Percentiles rank a stretch among this genome's conserved stretches.
phyloP scores from a whole-genome alignment of 2,329 filamentous ascomycete species.

The Elsinoe australis region DNA sequence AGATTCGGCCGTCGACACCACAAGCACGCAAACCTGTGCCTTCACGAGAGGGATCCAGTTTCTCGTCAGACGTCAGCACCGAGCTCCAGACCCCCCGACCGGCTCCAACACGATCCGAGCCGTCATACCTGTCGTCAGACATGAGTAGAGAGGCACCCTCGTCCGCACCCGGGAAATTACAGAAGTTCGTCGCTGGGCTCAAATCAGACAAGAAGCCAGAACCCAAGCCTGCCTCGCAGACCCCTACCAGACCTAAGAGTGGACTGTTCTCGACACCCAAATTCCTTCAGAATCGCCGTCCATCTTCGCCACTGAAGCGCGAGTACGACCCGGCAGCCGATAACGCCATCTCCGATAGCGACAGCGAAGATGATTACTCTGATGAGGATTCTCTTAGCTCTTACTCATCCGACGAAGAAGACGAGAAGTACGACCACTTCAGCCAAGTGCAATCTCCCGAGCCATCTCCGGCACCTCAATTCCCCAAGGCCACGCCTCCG shows the following conservation, averaged over 20 bases:
- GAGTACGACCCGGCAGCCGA: constrained; percentile 85
- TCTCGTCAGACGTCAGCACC: constrained; percentile 6
- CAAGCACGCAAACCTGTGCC: neutral
- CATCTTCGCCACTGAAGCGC: constrained; percentile 90
- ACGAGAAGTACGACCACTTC: constrained; percentile 33
- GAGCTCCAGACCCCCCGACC: constrained; percentile 12
- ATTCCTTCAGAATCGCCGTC: constrained; percentile 52
- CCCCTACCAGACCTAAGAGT: constrained; percentile 17
- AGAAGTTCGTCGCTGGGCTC: constrained; percentile 24
- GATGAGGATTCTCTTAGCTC: constrained; percentile 44
- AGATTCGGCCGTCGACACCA: constrained; percentile 27
- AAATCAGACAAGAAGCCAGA: constrained; percentile 21
- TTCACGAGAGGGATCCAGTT: neutral
- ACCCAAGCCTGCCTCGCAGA: constrained; percentile 3
- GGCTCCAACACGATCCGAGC: constrained; percentile 17
- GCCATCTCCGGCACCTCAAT: constrained; percentile 17
- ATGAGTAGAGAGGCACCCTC: constrained; percentile 22
- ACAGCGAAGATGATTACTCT: constrained; percentile 41
- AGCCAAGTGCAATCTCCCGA: constrained; percentile 24
- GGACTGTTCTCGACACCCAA: constrained; percentile 24
- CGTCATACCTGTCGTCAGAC: constrained; percentile 13
- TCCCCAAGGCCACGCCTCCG: constrained; percentile 32
- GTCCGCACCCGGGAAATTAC: constrained; percentile 31
- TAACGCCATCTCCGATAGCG: constrained; percentile 54
- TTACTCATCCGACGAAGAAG: constrained; percentile 51